Evolutionary conservation across 495 filamentous ascomycete genomes (phyloP), one percentile per base, ranked within the genome.

Genomic region (Penicillium coffeae): DNA sequence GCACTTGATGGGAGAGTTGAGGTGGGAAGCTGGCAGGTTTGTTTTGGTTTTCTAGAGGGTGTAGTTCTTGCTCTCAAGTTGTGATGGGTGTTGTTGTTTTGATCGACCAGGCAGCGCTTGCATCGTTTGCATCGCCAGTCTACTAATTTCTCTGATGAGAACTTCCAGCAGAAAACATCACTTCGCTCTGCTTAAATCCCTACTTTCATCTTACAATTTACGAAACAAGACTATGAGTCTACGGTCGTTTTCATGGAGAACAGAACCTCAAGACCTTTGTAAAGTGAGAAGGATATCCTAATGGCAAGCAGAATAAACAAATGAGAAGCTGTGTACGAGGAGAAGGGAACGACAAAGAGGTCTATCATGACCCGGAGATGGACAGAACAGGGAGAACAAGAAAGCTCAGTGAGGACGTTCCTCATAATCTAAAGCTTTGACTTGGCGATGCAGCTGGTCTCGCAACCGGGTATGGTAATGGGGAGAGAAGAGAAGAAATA

Each of bases 271-370:
- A 49, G 21, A 54, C 20, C 41, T 46, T 48, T 49, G 48, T 42
- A 47, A 58, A 60, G 52, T 58, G 51, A 63, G 47, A 63, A 60
- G 60, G 60, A 63, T 60, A 63, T 63, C 60, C 60, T 60, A 61
- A 47, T 35, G 45, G 54, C 40, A 55, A 40, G 36, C 42, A 16
- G 34, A 44, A 34, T 10, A 38, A 47, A 60, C 60, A 63, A 51
- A 60, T 49, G 49, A 56, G 50, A 63, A 47, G 15, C 33, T 21
- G 20, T 7, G 48, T 19, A 34, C 13, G 15, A 22, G 22, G 33
- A 13, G 20, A 37, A 45, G 25, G 9, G 9, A 38, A 45, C 18
- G 10, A 20, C 22, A 40, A 15, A 38, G 21, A 34, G 22, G 22
- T 27, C 44, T 34, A 30, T 30, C 25, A 18, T n/a, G 21, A 37